phyloP scores from a whole-genome alignment of 106 monocot genomes.

The Phalaenopsis equestris region DNA sequence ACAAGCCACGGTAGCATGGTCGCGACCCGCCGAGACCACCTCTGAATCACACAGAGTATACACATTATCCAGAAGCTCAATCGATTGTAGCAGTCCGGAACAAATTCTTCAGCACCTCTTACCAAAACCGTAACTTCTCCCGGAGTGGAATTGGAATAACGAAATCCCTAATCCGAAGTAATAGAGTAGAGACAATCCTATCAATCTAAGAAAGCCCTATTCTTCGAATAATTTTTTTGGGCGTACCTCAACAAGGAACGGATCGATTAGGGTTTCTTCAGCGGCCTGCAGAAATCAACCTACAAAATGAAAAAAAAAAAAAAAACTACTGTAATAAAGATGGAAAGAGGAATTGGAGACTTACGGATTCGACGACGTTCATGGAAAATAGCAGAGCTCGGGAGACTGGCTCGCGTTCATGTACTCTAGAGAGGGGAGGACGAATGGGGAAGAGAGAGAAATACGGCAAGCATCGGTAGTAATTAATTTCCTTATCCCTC shows the following conservation, averaged over 20 bases:
- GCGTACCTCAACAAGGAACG: slow-evolving; percentile 9
- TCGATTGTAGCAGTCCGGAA: not conserved
- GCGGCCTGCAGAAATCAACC: not conserved
- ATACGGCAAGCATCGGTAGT: not conserved
- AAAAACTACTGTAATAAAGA: no score
- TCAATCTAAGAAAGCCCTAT: slow-evolving; percentile 7
- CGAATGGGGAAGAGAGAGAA: not conserved
- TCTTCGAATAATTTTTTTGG: slow-evolving; percentile 8
- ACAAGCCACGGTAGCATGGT: slow-evolving; percentile 72
- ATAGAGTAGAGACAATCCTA: not conserved
- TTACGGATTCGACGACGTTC: slow-evolving; percentile 10
- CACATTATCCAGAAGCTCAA: slow-evolving; percentile 44
- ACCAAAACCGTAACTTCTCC: not conserved
- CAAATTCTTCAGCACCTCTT: not conserved
- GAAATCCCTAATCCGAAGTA: slow-evolving; percentile 8
- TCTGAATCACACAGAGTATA: slow-evolving; percentile 54
- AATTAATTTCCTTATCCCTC: not conserved
- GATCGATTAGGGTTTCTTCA: slow-evolving; percentile 21
- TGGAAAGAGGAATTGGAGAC: not conserved
- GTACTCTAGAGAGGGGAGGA: not conserved
- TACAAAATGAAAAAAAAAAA: not conserved
- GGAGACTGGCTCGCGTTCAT: slow-evolving; percentile 4
- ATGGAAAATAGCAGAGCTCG: slow-evolving; percentile 10
- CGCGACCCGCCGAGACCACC: slow-evolving; percentile 36
- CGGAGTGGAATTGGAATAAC: slow-evolving; percentile 2